Base-by-base conservation (phyloP, 2,329 filamentous ascomycete species). In the Tolypocladium album region DNA sequence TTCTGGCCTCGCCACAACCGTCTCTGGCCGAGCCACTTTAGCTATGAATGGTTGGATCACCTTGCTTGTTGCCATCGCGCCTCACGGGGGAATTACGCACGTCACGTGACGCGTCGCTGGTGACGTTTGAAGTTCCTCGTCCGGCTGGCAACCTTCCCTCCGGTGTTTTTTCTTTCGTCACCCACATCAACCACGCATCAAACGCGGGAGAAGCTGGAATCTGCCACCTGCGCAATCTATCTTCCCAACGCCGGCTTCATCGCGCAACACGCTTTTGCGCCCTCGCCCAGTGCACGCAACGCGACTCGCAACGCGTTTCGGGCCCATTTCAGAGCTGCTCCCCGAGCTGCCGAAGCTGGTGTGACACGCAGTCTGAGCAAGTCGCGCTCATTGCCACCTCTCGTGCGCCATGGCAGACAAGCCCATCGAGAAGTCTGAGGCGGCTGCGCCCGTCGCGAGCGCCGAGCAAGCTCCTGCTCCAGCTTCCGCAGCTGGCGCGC, bases 391-490 rank as follows among this genome's bases (percentile, higher is more conserved):
- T 66, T 60, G 58, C 61, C 61, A 61, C 59, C 60, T 59, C 59
- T 59, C 55, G 56, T 61, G 60, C 66, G 68, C 67, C 66, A 77
- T 77, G 75, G 72, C 75, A 59, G 75, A 77, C 60, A 71, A 71
- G 64, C 58, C 69, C 56, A 65, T 65, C 62, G 72, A 75, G 66
- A 74, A 74, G 68, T 64, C 70, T 60, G 72, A 74, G 59, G 70
- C 65, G 60, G 65, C 71, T 57, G 65, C 74, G 61, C 66, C 74
- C 55, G 67, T 65, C 59, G 61, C 67, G 40, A 67, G 69, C 64
- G 71, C 72, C 53, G 69, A 71, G 62, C 66, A 67, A 57, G 67
- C 65, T 64, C 52, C 70, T 59, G 60, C 65, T 45, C 34, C 64
- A 15, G 68, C 69, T 42, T 43, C 62, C 47, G 68, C 66, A 60